These are phyloP conservation scores for Hexamita inflata DNA, from an alignment of 208 protist genomes.

Conservation along the genomic window DNA sequence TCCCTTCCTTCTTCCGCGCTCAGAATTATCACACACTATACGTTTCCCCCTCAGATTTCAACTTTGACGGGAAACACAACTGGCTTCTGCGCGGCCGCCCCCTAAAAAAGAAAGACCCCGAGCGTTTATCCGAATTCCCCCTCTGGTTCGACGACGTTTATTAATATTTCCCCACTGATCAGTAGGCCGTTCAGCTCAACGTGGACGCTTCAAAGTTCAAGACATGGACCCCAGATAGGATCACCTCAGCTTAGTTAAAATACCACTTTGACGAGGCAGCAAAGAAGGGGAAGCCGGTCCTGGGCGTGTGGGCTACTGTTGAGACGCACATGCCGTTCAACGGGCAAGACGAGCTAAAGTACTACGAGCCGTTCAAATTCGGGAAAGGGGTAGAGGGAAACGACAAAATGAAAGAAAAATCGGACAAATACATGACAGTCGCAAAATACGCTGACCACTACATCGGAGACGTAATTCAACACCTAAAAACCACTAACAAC, in stretches of 20 bases:
- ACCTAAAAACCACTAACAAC: not conserved
- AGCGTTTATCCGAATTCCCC: too few species aligned
- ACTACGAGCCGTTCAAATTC: not conserved
- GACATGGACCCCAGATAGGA: not conserved
- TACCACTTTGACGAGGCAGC: not conserved
- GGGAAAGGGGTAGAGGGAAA: not conserved
- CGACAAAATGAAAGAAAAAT: not conserved
- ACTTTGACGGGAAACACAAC: not conserved
- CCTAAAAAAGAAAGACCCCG: too few species aligned
- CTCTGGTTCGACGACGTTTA: not conserved
- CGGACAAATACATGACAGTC: not conserved
- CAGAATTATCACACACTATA: not conserved
- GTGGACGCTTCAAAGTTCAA: not conserved
- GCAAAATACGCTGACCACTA: conserved; percentile 11
- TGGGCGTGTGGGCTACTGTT: not conserved
- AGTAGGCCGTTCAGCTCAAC: not conserved
- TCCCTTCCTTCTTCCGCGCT: not conserved
- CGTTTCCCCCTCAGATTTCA: not conserved
- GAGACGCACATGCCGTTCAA: conserved; percentile 19
- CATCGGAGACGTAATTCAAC: not conserved
- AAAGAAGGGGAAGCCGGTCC: not conserved
- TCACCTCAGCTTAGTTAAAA: not conserved
- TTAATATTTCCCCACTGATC: not conserved
- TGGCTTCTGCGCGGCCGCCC: not conserved
- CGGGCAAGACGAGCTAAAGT: conserved; percentile 7